phyloP scores from a whole-genome alignment of 495 filamentous ascomycete species.

The Penicillium taxi region DNA sequence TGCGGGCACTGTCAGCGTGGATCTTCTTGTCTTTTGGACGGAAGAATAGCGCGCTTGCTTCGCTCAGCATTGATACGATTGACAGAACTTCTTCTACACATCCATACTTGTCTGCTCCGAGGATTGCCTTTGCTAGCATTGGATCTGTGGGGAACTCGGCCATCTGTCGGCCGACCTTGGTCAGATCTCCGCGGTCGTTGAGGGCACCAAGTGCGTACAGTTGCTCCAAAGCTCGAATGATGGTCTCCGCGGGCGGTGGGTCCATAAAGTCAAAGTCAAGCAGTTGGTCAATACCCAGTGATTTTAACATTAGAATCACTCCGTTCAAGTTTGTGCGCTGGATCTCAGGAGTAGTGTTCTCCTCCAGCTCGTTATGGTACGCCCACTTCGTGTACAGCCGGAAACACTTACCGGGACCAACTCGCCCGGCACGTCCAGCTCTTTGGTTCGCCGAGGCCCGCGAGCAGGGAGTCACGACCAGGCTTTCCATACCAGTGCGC shows the following conservation, averaged over 20 bases:
- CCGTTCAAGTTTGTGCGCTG: constrained; percentile 81
- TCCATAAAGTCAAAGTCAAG: constrained; percentile 97
- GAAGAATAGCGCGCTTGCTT: constrained; percentile 85
- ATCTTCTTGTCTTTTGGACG: constrained; percentile 97
- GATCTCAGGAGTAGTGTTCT: constrained; percentile 90
- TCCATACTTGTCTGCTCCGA: constrained; percentile 79
- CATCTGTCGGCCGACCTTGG: constrained; percentile 90
- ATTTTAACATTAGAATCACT: constrained; percentile 80
- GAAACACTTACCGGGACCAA: constrained; percentile 91
- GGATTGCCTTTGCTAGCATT: constrained; percentile 84
- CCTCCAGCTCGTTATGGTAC: constrained; percentile 89
- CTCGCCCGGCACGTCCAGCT: constrained; percentile 84
- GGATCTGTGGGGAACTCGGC: constrained; percentile 93
- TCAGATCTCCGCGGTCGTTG: constrained; percentile 83
- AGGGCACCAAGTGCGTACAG: constrained; percentile 87
- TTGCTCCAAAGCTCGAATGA: constrained; percentile 85
- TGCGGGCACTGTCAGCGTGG: constrained; percentile 87
- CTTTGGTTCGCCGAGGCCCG: constrained; percentile 92
- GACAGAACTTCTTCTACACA: constrained; percentile 95
- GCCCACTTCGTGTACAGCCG: constrained; percentile 91
- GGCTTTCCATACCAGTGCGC: constrained; percentile 80
- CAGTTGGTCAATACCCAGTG: constrained; percentile 87
- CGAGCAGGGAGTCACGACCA: constrained; percentile 87
- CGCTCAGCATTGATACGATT: constrained; percentile 88
- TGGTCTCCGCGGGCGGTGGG: constrained; percentile 79